Conservation (phyloP, 2,329 filamentous ascomycete species). For the Thelonectria rubi region DNA sequence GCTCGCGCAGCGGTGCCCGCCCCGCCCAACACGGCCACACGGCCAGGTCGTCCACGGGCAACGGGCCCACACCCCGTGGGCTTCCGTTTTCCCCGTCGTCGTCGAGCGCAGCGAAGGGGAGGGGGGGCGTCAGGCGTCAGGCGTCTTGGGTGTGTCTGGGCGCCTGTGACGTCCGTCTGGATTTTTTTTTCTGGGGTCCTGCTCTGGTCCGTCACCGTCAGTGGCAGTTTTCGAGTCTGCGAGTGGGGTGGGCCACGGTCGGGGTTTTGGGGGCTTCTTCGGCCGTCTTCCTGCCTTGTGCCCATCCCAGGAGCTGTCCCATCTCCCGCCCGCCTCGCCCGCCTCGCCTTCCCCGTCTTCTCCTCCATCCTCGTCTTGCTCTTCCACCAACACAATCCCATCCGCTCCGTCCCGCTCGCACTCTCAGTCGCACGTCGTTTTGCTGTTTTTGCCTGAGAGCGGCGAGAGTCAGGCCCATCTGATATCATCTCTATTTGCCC, state of each 20-base stretch:
- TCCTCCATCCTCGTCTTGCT: constrained; percentile 10
- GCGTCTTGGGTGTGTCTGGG: constrained; percentile 7
- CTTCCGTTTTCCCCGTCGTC: constrained; percentile 25
- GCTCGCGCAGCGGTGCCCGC: constrained; percentile 12
- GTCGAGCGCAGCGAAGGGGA: neutral
- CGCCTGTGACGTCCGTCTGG: neutral
- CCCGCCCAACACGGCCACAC: constrained; percentile 19
- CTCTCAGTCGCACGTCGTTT: neutral
- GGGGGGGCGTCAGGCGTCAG: neutral
- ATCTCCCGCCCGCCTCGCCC: constrained; percentile 15
- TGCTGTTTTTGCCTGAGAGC: neutral
- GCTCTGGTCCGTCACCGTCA: neutral
- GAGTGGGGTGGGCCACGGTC: constrained; percentile 1
- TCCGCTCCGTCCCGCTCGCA: neutral
- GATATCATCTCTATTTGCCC: constrained; percentile 4
- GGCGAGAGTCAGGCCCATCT: neutral
- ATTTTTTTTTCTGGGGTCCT: neutral
- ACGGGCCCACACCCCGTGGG: constrained; percentile 27
- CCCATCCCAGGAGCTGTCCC: constrained; percentile 3
- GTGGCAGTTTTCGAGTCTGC: neutral
- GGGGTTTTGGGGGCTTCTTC: neutral
- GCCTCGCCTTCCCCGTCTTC: constrained; percentile 23
- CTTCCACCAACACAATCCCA: constrained; percentile 3
- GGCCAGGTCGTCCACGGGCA: constrained; percentile 20
- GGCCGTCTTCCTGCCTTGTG: constrained; percentile 1